Base-by-base conservation (phyloP, 1,284 basidiomycete genomes). In the Ganoderma multipileum region DNA sequence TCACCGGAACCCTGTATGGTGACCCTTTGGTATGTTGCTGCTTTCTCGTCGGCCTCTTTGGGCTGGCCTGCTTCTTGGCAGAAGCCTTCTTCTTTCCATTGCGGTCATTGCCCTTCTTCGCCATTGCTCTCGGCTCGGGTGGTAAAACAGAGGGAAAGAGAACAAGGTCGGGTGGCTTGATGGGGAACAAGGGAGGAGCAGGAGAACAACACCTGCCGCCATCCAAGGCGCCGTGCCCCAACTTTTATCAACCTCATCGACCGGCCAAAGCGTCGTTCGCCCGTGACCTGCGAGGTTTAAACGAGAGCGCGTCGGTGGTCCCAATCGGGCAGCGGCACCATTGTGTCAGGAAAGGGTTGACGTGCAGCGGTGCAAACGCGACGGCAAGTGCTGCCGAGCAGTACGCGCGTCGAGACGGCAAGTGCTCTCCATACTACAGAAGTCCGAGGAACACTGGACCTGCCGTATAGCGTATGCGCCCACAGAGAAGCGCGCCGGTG, bases 351-450 rank as follows among this genome's bases (percentile, higher is more conserved):
- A 57, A 18, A n/a, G 8, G 28, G 36, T 16, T 57, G 30, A 36
- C 28, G 30, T 20, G 55, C 33, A 30, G 28, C 33, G 36, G 7
- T 5, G 18, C 33, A 36, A 23, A 38, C 55, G 18, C 11, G 33
- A 38, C 20, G 12, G 55, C 55, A 12, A 14, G 33, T 12, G 33
- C n/a, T 4, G 55, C 18, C 55, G 33, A 36, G 20, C 33, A 2
- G 20, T 58, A 58, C 36, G 20, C 55, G 55, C 55, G 55, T 58
- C 28, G 55, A 6, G 20, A 38, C 33, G 55, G 55, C 55, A 58
- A 14, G 47, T 7, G 20, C 30, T 23, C 55, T 58, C 55, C 55
- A 58, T 58, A 20, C 55, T 58, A 58, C 33, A 58, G 33, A 58
- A 58, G 36, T 58, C 33, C 18, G n/a, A 33, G 52, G 52, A 55